These are phyloP conservation scores for Cicer bijugum DNA, from an alignment of 306 rosid genomes.

Conservation along the genomic window DNA sequence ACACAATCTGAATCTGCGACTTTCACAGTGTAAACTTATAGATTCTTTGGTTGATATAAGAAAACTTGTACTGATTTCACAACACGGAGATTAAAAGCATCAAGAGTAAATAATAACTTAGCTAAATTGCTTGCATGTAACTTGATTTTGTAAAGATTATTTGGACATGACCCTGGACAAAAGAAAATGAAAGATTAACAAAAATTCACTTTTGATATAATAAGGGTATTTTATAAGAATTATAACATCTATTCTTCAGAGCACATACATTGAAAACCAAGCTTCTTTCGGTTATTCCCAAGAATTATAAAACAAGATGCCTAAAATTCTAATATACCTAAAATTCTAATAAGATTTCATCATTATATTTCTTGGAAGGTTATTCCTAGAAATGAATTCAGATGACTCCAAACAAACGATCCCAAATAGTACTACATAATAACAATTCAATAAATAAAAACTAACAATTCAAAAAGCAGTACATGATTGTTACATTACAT, in stretches of 20 bases:
- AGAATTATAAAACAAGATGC: neutral
- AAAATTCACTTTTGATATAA: neutral
- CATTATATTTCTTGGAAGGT: neutral
- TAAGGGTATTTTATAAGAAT: neutral
- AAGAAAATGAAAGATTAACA: neutral
- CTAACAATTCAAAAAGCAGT: neutral
- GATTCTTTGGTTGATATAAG: neutral
- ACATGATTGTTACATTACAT: slow-evolving; percentile 23
- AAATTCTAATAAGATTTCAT: neutral
- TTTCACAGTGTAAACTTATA: neutral
- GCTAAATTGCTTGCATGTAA: neutral
- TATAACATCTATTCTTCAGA: neutral
- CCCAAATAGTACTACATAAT: neutral
- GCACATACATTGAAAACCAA: neutral
- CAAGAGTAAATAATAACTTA: neutral
- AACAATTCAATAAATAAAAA: neutral
- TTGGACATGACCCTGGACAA: neutral
- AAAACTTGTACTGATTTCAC: neutral
- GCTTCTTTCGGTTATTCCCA: neutral
- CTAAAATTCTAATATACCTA: neutral
- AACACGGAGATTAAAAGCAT: neutral
- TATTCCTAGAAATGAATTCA: neutral
- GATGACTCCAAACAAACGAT: neutral
- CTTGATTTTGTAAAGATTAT: neutral
- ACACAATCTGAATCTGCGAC: too few species aligned